Percentiles rank a stretch among this genome's conserved stretches.
Evolutionary conservation across 2,329 filamentous ascomycete genomes (phyloP).

Genomic region (Chaetoscypha palmicola): DNA sequence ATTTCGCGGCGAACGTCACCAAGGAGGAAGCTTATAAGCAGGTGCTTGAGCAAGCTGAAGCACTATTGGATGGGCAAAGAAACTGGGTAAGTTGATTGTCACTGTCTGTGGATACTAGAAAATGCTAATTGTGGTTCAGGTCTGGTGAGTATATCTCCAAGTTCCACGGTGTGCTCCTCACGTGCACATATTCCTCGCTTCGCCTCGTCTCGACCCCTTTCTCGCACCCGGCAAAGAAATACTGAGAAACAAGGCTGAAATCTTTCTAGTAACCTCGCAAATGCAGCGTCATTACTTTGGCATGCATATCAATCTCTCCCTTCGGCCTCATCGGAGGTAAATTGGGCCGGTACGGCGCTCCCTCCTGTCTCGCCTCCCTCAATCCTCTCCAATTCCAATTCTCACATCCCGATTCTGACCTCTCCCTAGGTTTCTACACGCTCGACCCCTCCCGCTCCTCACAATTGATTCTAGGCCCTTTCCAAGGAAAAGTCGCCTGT

Average conservation of each 20-base stretch:
- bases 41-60: conserved; percentile 62
- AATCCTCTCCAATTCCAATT: neutral
- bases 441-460: conserved; percentile 40
- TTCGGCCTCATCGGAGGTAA: conserved; percentile 57
- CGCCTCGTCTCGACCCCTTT: neutral
- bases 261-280: conserved; percentile 61
- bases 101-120: too few relatives aligned
- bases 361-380: neutral
- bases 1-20: conserved; percentile 57
- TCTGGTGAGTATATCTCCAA: conserved; percentile 35
- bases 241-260: neutral
- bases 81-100: conserved; percentile 61
- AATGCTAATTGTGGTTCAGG: conserved; percentile 27
- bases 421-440: conserved; percentile 61
- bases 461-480: conserved; percentile 69
- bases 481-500: conserved; percentile 74
- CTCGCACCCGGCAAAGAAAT: neutral
- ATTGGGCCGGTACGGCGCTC: conserved; percentile 59
- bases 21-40: conserved; percentile 71
- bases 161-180: too few relatives aligned
- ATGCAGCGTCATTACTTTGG: conserved; percentile 69
- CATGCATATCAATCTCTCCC: conserved; percentile 70
- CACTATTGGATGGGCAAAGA: conserved; percentile 63
- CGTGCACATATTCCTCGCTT: neutral
- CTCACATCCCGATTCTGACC: too few relatives aligned